These are phyloP conservation scores for Madurella fahalii DNA, from an alignment of 2,329 filamentous ascomycete genomes.

Conservation along the genomic window DNA sequence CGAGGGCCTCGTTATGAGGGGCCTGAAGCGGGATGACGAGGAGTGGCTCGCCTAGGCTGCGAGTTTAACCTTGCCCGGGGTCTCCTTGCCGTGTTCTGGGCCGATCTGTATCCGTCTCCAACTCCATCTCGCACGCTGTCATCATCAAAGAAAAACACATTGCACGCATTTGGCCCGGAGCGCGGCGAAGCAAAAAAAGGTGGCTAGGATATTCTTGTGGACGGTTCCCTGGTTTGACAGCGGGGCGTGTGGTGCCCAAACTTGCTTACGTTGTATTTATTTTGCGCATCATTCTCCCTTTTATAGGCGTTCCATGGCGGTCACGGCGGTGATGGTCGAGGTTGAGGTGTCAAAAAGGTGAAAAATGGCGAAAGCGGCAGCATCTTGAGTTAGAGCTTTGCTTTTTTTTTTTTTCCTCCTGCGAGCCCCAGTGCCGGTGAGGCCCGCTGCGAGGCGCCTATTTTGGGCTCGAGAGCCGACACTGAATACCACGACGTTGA, in stretches of 20 bases:
- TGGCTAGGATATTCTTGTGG: background rate
- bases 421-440: background rate
- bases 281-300: background rate
- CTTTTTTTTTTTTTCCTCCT: background rate
- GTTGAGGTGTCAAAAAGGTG: background rate
- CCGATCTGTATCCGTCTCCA: background rate
- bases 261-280: background rate
- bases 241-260: background rate
- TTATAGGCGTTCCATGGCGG: conserved; percentile 1
- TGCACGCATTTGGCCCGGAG: conserved; percentile 5
- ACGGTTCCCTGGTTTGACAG: background rate
- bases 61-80: background rate
- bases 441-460: too few species aligned
- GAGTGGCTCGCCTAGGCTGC: conserved; percentile 51
- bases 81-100: background rate
- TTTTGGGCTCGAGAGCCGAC: too few species aligned
- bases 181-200: conserved; percentile 10
- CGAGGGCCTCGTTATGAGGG: conserved; percentile 56
- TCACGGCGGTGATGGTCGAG: background rate
- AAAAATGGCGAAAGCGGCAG: conserved; percentile 1
- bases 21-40: conserved; percentile 54
- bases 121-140: background rate
- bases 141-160: background rate
- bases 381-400: conserved; percentile 7
- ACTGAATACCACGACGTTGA: background rate